These are phyloP conservation scores for Canna indica DNA, from an alignment of 176 grass and related monocot species.

Conservation along the genomic window DNA sequence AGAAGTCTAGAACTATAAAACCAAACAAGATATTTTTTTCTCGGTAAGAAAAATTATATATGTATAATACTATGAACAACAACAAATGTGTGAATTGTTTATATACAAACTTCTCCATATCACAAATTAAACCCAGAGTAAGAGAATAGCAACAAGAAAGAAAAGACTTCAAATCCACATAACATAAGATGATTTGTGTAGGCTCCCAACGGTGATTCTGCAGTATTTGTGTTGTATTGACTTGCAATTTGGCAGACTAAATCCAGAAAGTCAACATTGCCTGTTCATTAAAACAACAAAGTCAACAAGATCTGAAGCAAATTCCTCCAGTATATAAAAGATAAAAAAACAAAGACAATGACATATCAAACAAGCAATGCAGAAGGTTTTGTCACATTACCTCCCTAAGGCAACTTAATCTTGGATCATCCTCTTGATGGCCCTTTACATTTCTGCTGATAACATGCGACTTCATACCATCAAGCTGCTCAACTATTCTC, in stretches of 20 bases:
- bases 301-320: background rate
- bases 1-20: no score
- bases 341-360: background rate
- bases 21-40: no score
- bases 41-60: no score
- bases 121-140: background rate
- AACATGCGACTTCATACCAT: constrained; percentile 18
- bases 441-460: background rate
- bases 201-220: background rate
- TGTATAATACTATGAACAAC: background rate
- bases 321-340: background rate
- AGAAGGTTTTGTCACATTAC: background rate
- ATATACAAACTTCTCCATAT: background rate
- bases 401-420: background rate
- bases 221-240: background rate
- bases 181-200: background rate
- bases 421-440: background rate
- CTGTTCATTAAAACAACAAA: background rate
- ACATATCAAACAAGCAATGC: background rate
- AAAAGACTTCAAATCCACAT: background rate
- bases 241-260: constrained; percentile 2
- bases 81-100: background rate
- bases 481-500: constrained; percentile 23
- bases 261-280: constrained; percentile 7
- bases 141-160: background rate